Conservation (phyloP, 495 filamentous ascomycete species). For the Poronia punctata region DNA sequence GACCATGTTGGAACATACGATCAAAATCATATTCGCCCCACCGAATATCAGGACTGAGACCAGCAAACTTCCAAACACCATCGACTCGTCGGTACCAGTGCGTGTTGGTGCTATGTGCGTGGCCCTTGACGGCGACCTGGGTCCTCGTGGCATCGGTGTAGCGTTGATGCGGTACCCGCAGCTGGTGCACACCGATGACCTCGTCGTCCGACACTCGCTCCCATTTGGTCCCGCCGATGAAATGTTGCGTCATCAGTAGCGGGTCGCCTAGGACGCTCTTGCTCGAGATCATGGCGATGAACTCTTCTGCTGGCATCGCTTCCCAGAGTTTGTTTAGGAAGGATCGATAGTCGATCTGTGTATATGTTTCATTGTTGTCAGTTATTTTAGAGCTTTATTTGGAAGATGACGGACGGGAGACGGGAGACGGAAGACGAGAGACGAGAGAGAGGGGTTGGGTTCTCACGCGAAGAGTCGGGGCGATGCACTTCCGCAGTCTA, state of each 20-base stretch:
- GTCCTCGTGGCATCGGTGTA: constrained; percentile 49
- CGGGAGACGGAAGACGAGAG: constrained; percentile 3
- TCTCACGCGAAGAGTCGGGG: constrained; percentile 56
- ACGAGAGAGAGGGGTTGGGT: background rate
- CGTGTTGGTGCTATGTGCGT: constrained; percentile 63
- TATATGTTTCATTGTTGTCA: constrained; percentile 1
- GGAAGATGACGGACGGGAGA: background rate
- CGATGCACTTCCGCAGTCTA: constrained; percentile 62
- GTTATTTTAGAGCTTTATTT: too few species aligned
- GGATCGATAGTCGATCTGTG: constrained; percentile 63
- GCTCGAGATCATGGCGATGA: constrained; percentile 60
- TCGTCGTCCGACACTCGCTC: constrained; percentile 61
- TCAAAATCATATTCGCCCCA: constrained; percentile 69
- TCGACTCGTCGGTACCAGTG: constrained; percentile 69
- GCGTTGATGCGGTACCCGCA: constrained; percentile 64
- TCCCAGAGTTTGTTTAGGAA: constrained; percentile 68
- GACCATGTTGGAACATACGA: constrained; percentile 38
- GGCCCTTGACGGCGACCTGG: constrained; percentile 53
- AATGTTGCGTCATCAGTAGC: constrained; percentile 66
- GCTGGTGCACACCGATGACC: constrained; percentile 67
- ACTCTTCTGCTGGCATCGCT: constrained; percentile 65
- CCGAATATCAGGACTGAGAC: constrained; percentile 60
- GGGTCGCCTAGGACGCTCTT: constrained; percentile 63
- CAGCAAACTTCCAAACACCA: constrained; percentile 78
- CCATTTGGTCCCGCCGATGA: constrained; percentile 67